phyloP scores from a whole-genome alignment of 768 basidiomycete genomes.

The Boletus eberwhitei region DNA sequence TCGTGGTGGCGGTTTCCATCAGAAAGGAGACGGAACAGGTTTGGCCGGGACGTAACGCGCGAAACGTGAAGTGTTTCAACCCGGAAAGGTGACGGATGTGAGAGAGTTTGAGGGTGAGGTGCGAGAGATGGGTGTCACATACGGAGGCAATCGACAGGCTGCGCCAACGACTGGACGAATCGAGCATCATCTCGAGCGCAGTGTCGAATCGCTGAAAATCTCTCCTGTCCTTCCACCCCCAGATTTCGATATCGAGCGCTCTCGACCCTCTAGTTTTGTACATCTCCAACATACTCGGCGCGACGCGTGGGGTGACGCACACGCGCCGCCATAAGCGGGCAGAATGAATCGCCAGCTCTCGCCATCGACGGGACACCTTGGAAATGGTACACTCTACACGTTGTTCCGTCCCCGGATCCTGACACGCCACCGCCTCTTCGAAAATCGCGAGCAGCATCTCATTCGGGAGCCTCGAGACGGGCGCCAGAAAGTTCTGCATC shows the following conservation, averaged over 20 bases:
- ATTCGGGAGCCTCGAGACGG: slow-evolving; percentile 29
- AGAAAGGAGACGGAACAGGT: slow-evolving; percentile 28
- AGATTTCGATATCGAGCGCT: slow-evolving; percentile 26
- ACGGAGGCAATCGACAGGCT: slow-evolving; percentile 24
- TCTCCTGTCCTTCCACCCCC: slow-evolving; percentile 30
- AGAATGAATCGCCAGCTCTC: slow-evolving; percentile 29
- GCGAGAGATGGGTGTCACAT: slow-evolving; percentile 30
- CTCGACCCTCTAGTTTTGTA: slow-evolving; percentile 26
- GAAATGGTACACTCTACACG: slow-evolving; percentile 26
- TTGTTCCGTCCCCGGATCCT: slow-evolving; percentile 18
- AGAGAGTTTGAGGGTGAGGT: slow-evolving; percentile 27
- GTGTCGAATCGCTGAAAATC: slow-evolving; percentile 31
- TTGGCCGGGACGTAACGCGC: slow-evolving; percentile 29
- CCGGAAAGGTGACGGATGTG: slow-evolving; percentile 16
- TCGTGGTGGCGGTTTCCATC: slow-evolving; percentile 7
- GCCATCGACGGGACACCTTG: slow-evolving; percentile 33
- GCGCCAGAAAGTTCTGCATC: slow-evolving; percentile 29
- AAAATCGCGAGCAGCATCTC: slow-evolving; percentile 31
- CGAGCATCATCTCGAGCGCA: slow-evolving; percentile 25
- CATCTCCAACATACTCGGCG: slow-evolving; percentile 20
- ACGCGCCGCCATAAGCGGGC: slow-evolving; percentile 31
- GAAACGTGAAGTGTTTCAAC: slow-evolving; percentile 29
- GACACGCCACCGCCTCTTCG: slow-evolving; percentile 28
- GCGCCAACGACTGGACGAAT: slow-evolving; percentile 28
- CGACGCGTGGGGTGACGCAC: slow-evolving; percentile 21